A percentile compares a stretch with the other conserved stretches of the same genome.
phyloP scores from a whole-genome alignment of 73 alveolate species.

The Uronychia binucleata region DNA sequence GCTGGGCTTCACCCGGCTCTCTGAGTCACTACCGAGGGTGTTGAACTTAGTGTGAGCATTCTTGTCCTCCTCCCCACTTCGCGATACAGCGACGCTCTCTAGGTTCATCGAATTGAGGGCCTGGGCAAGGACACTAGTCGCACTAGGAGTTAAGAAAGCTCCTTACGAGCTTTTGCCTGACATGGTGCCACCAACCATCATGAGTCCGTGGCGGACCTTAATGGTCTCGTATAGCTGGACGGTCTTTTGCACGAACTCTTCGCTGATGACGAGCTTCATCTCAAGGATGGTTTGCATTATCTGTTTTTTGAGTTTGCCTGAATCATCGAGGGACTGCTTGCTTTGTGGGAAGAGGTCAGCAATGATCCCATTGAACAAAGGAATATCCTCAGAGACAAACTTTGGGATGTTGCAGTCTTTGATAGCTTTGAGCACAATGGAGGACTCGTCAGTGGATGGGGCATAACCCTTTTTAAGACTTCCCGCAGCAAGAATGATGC shows the following conservation, averaged over 20 bases:
- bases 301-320: constrained; percentile 61
- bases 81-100: too few relatives aligned
- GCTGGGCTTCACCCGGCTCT: too few relatives aligned
- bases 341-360: constrained; percentile 88
- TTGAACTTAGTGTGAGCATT: constrained; percentile 35
- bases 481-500: constrained; percentile 95
- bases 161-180: constrained; percentile 78
- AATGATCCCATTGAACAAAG: constrained; percentile 83
- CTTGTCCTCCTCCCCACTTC: too few relatives aligned
- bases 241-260: constrained; percentile 75
- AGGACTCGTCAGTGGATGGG: constrained; percentile 80
- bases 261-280: constrained; percentile 64
- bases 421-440: constrained; percentile 81
- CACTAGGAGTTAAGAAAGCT: not conserved
- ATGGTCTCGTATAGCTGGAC: constrained; percentile 85
- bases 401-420: constrained; percentile 90
- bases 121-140: too few relatives aligned
- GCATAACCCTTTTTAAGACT: constrained; percentile 63
- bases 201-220: constrained; percentile 91
- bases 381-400: constrained; percentile 85
- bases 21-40: constrained; percentile 13
- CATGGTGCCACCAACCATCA: constrained; percentile 93
- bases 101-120: too few relatives aligned
- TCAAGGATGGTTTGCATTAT: constrained; percentile 68
- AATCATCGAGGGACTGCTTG: not conserved